phyloP scores from a whole-genome alignment of 148 eudicot genomes.

The Chenopodium album region DNA sequence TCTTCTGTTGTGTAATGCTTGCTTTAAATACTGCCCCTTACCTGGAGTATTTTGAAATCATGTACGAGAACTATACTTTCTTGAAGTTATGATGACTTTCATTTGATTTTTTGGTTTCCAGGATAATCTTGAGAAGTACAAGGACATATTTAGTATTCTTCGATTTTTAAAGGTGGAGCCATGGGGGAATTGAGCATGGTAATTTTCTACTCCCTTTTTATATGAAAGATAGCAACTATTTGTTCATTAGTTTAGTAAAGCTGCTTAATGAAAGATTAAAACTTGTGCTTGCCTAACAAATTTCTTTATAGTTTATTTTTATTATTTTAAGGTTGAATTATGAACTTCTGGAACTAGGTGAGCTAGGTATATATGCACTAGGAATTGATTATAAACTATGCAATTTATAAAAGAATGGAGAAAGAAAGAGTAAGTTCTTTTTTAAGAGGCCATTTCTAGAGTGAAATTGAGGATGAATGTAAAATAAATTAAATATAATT shows the following conservation, averaged over 20 bases:
- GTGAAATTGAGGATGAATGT: no score
- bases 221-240: not conserved
- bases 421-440: no score
- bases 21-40: not conserved
- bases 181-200: constrained; percentile 99
- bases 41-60: not conserved
- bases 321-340: no score
- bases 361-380: no score
- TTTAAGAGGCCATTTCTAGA: no score
- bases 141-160: constrained; percentile 90
- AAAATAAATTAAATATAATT: no score
- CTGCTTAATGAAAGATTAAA: not conserved
- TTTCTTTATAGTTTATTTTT: no score
- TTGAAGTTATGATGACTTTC: constrained; percentile 20
- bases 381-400: no score
- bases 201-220: constrained; percentile 25
- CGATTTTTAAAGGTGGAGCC: constrained; percentile 95
- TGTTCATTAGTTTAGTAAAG: not conserved
- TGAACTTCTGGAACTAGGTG: no score
- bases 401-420: no score
- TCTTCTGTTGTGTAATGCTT: not conserved
- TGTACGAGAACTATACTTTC: not conserved
- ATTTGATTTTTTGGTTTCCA: constrained; percentile 30
- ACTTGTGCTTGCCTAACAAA: no score
- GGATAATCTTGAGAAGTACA: constrained; percentile 58